Base-by-base conservation (phyloP, 1,284 basidiomycete species). In the Heterobasidion irregulare region DNA sequence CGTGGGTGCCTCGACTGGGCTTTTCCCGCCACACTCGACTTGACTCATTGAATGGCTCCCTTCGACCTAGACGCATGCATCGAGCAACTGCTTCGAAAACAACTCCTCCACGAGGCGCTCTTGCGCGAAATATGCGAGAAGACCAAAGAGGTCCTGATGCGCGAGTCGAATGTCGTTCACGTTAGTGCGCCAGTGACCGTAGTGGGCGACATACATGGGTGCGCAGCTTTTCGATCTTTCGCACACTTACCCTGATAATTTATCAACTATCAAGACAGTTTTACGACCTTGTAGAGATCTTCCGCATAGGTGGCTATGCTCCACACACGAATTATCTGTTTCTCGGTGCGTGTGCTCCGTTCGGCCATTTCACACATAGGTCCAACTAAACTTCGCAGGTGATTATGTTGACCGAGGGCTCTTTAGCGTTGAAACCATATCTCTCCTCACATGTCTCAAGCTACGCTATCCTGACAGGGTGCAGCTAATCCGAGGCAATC, bases 161-260 rank as follows among this genome's bases (percentile, higher is more conserved):
- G 93, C 61, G 97, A 99, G 75, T 94, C 91, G 61, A 99, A 99
- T 67, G 97, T 99, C 57, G 94, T 99, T 12, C 97, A 99, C 67
- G 92, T 99, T 63, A 89, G 86, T 59, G 91, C 95, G 1, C 97
- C 97, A n/a, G 94, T 99, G 47, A 99, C 97, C 1, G 97, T 99
- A 34, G 96, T 99, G 34, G 97, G 97, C 54, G 97, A 99, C 70
- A 99, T 99, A 55, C 96, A 99, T 71, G 96, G 94, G 94, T 95
- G 72, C 81, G 89, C 75, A 52, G 64, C 57, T 50, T 60, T 44
- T 43, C 56, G 43, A 43, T 26, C 44, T 57, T 49, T 58, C 53
- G 48, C 55, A 56, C 52, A 55, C 53, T 59, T 59, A 58, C 58
- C 61, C 53, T 62, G 38, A 41, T 41, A 10, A 54, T 66, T 73